A percentile compares a stretch with the other conserved stretches of the same genome.
These are phyloP conservation scores for Catenaria anguillulae DNA, from an alignment of 371 early-diverging fungal genomes.

Conservation along the genomic window DNA sequence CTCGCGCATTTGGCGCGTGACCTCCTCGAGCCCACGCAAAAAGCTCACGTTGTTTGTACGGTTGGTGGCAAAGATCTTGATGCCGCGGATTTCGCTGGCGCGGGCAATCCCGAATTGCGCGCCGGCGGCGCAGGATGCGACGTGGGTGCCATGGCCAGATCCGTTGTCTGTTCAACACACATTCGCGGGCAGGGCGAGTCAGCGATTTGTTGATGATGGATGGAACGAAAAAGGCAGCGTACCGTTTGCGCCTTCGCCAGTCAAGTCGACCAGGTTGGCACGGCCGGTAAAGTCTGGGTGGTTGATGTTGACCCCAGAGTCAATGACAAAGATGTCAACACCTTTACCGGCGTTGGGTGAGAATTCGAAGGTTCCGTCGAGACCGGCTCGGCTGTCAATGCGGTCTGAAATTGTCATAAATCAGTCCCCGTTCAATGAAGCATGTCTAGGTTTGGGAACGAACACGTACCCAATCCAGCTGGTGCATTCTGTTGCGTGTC, in stretches of 20 bases:
- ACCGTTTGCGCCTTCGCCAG: constrained; percentile 2
- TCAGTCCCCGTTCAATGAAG: no score
- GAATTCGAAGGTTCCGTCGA: neutral
- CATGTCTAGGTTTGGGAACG: no score
- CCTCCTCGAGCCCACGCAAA: neutral
- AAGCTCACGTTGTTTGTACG: neutral
- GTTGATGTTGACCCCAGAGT: neutral
- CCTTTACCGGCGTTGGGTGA: neutral
- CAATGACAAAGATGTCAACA: neutral
- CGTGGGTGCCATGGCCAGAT: constrained; percentile 71
- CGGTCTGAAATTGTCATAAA: no score
- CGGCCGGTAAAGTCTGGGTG: neutral
- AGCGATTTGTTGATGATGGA: no score
- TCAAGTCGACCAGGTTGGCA: constrained; percentile 1
- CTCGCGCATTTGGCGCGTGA: neutral
- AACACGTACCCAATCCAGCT: no score
- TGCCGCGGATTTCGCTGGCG: constrained; percentile 42
- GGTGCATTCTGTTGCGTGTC: no score
- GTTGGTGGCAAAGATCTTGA: constrained; percentile 35
- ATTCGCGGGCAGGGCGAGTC: no score
- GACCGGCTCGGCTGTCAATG: neutral
- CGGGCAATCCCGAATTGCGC: no score
- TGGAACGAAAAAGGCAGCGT: neutral
- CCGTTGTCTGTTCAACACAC: no score
- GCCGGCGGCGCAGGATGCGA: constrained; percentile 61